Percentiles rank a stretch among this genome's conserved stretches.
Evolutionary conservation across 2,329 filamentous ascomycete genomes (phyloP).

Genomic region (Massarina eburnea): DNA sequence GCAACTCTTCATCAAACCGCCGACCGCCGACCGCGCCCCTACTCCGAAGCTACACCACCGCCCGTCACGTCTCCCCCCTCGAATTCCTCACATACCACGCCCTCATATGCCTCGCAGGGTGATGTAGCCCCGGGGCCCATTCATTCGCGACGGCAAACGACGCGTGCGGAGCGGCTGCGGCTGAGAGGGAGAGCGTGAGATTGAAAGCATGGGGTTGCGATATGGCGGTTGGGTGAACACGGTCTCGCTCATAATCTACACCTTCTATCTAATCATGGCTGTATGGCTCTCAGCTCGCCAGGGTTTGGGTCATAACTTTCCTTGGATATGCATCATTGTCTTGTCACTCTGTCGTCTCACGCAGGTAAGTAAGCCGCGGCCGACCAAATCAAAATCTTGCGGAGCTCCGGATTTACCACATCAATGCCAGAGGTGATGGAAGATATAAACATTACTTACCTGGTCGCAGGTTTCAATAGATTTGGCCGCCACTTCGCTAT

Average conservation of each 20-base stretch:
- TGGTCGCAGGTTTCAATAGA: slow-evolving; percentile 32
- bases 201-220: slow-evolving; percentile 8
- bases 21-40: no score
- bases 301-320: slow-evolving; percentile 35
- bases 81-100: no score
- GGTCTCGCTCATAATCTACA: slow-evolving; percentile 36
- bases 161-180: neutral
- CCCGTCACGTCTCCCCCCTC: neutral
- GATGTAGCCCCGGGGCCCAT: slow-evolving; percentile 1
- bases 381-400: no score
- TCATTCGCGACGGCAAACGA: neutral
- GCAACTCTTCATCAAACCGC: neutral
- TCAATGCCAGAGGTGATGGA: no score
- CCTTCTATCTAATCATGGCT: slow-evolving; percentile 31
- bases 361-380: slow-evolving; percentile 16
- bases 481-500: slow-evolving; percentile 37
- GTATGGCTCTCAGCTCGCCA: slow-evolving; percentile 32
- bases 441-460: neutral
- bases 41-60: neutral
- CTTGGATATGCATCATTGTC: slow-evolving; percentile 38
- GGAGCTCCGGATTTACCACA: no score
- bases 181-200: no score
- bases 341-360: slow-evolving; percentile 36
- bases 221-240: slow-evolving; percentile 38
- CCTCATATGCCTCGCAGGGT: neutral